These are phyloP conservation scores for Tolypocladium paradoxum DNA, from an alignment of 2,329 filamentous ascomycete genomes.

Conservation along the genomic window DNA sequence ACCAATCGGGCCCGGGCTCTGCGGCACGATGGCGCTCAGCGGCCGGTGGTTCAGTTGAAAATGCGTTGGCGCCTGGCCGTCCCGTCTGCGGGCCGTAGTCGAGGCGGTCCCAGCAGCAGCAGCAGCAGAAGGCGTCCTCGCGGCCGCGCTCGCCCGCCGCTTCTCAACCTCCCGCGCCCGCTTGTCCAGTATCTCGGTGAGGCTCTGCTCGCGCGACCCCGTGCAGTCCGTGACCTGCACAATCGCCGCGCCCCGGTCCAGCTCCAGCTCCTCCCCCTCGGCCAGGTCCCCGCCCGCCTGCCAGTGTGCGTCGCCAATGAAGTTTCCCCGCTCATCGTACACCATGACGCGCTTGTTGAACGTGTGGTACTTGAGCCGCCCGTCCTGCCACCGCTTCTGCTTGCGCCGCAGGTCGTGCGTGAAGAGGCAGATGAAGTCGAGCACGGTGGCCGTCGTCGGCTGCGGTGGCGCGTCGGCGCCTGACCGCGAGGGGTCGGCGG, in stretches of 20 bases:
- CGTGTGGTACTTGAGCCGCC: constrained; percentile 73
- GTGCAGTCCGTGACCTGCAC: constrained; percentile 71
- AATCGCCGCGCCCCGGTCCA: constrained; percentile 65
- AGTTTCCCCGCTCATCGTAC: constrained; percentile 70
- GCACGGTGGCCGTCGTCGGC: constrained; percentile 53
- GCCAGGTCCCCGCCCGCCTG: constrained; percentile 55
- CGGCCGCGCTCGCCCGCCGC: constrained; percentile 32
- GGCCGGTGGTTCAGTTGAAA: constrained; percentile 30
- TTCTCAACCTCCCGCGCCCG: constrained; percentile 46
- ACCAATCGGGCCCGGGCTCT: constrained; percentile 17
- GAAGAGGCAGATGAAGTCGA: constrained; percentile 78
- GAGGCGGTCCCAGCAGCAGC: neutral
- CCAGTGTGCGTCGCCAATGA: constrained; percentile 79
- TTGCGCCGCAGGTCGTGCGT: constrained; percentile 78
- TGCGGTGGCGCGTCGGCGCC: neutral
- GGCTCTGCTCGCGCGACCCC: constrained; percentile 65
- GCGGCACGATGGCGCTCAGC: constrained; percentile 26
- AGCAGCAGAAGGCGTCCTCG: constrained; percentile 14
- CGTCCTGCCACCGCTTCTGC: constrained; percentile 91
- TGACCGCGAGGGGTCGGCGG: neutral
- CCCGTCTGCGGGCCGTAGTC: constrained; percentile 8
- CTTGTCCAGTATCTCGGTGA: constrained; percentile 66
- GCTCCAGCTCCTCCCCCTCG: constrained; percentile 70
- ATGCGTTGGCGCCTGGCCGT: constrained; percentile 13
- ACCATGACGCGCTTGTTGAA: constrained; percentile 91